Percentiles rank a stretch among this genome's conserved stretches.
phyloP scores from a whole-genome alignment of 129 eudicot genomes.

The Helichrysum umbraculigerum region DNA sequence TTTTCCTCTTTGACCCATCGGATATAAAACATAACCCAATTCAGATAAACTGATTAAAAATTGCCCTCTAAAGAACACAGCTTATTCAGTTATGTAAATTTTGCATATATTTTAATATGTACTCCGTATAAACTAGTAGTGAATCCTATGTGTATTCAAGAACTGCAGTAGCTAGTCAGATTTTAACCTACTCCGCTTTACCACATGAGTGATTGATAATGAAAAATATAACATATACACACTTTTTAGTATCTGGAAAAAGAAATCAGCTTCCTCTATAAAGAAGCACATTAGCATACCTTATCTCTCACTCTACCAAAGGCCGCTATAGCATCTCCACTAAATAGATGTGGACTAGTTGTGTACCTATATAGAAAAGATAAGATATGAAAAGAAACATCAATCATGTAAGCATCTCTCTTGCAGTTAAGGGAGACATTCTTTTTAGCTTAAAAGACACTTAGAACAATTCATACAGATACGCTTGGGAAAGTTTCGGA shows the following conservation, averaged over 20 bases:
- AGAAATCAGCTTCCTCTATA: background rate
- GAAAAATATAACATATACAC: background rate
- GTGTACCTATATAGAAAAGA: slow-evolving; percentile 67
- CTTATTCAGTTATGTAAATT: background rate
- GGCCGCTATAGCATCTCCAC: slow-evolving; percentile 77
- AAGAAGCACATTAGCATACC: slow-evolving; percentile 44
- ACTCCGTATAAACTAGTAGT: too few species aligned
- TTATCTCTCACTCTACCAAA: slow-evolving; percentile 76
- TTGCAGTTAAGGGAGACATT: background rate
- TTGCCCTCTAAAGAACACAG: background rate
- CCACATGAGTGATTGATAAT: slow-evolving; percentile 4
- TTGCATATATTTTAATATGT: background rate
- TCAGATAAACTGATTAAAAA: too few species aligned
- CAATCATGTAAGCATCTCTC: background rate
- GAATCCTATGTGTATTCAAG: background rate
- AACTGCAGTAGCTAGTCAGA: background rate
- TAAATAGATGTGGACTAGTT: slow-evolving; percentile 95
- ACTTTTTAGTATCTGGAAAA: background rate
- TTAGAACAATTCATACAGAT: slow-evolving; percentile 54
- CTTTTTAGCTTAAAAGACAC: background rate
- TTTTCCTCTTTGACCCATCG: too few species aligned
- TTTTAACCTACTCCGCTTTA: background rate
- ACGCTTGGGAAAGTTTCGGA: slow-evolving; percentile 80
- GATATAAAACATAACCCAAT: too few species aligned
- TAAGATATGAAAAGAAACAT: background rate